phyloP scores from a whole-genome alignment of 169 alveolate genomes.

The Babesia divergens region DNA sequence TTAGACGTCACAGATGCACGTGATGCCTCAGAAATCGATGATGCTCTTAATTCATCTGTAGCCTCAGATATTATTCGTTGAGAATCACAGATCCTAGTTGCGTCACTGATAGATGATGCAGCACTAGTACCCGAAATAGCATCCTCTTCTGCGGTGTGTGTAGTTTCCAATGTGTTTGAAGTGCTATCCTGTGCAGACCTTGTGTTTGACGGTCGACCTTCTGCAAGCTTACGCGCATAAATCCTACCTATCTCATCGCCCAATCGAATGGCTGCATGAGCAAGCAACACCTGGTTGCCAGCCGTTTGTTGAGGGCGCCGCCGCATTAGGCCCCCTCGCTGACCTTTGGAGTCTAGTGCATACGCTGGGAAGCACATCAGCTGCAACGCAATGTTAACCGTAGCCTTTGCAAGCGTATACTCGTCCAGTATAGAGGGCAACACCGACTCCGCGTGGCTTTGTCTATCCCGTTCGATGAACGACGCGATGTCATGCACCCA shows the following conservation, averaged over 20 bases:
- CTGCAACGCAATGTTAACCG: slow-evolving; percentile 71
- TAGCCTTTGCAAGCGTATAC: slow-evolving; percentile 41
- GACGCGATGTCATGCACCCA: slow-evolving; percentile 55
- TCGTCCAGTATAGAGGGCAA: slow-evolving; percentile 48
- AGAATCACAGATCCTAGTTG: not conserved
- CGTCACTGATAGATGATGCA: not conserved
- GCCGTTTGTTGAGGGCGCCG: slow-evolving; percentile 59
- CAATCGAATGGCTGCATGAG: slow-evolving; percentile 70
- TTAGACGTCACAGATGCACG: slow-evolving; percentile 39
- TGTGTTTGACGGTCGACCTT: slow-evolving; percentile 22
- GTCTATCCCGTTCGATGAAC: slow-evolving; percentile 41
- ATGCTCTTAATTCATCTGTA: not conserved
- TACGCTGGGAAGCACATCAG: slow-evolving; percentile 71
- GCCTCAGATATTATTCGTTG: not conserved
- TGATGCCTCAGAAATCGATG: slow-evolving; percentile 32
- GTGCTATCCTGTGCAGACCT: slow-evolving; percentile 28
- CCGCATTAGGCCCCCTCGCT: slow-evolving; percentile 55
- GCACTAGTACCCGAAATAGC: not conserved
- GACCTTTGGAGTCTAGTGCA: slow-evolving; percentile 59
- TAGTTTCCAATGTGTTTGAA: slow-evolving; percentile 32
- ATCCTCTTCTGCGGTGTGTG: slow-evolving; percentile 8
- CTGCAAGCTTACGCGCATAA: slow-evolving; percentile 32
- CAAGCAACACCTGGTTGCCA: slow-evolving; percentile 69
- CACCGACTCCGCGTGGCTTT: slow-evolving; percentile 25
- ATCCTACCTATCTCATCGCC: slow-evolving; percentile 74